Evolutionary conservation across 305 asterid species (phyloP).

Genomic region (Plantago lanceolata): DNA sequence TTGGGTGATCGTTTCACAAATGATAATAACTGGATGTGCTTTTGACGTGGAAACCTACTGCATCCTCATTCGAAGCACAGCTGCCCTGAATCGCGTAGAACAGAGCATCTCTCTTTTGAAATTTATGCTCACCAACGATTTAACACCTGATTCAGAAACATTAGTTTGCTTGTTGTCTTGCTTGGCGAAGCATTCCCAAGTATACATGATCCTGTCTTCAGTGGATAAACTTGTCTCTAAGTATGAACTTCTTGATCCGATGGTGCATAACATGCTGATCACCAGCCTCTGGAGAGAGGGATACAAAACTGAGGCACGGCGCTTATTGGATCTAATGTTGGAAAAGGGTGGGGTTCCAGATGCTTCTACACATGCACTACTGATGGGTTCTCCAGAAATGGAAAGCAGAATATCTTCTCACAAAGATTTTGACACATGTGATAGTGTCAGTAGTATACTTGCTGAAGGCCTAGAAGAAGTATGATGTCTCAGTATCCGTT

Average conservation of each 20-base stretch:
- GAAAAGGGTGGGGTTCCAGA: constrained; percentile 84
- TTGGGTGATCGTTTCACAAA: constrained; percentile 42
- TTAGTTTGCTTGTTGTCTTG: constrained; percentile 39
- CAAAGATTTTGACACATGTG: constrained; percentile 30
- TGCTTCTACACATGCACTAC: constrained; percentile 52
- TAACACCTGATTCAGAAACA: constrained; percentile 49
- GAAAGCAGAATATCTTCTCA: constrained; percentile 3
- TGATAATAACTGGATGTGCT: constrained; percentile 49
- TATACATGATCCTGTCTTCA: constrained; percentile 45
- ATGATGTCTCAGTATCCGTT: no score
- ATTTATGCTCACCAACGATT: constrained; percentile 47
- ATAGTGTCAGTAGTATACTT: constrained; percentile 58
- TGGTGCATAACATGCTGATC: constrained; percentile 44
- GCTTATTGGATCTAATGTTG: constrained; percentile 59
- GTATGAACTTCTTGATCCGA: constrained; percentile 44
- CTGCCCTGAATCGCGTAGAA: constrained; percentile 24
- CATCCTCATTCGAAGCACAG: constrained; percentile 41
- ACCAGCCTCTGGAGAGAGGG: constrained; percentile 69
- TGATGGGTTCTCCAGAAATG: constrained; percentile 44
- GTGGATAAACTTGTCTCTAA: constrained; percentile 32
- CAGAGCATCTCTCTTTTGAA: constrained; percentile 36
- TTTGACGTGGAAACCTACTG: constrained; percentile 49
- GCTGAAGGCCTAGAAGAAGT: constrained; percentile 52
- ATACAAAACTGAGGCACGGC: constrained; percentile 43
- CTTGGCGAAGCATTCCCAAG: constrained; percentile 38